Base-by-base conservation (phyloP, 805 yeast genomes). In the Candida arabinofermentans region DNA sequence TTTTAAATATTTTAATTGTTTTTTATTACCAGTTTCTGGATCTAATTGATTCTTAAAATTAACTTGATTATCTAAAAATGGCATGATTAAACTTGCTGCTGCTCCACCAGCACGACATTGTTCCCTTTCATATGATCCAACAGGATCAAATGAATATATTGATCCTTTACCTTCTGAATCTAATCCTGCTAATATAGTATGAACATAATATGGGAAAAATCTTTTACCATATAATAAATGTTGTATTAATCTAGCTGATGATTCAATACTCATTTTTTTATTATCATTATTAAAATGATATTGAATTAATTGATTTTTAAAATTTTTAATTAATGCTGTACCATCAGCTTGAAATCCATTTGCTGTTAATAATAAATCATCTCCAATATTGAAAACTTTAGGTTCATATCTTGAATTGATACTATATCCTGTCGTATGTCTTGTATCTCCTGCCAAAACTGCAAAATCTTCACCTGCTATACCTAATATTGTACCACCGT, bases 81-180 rank as follows among this genome's bases (percentile, higher is more conserved):
- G 99, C 95, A 90, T 89, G 52, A 93, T 89, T 67, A 93, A 76
- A 49, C 89, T 79, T 1, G 97, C 93, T 23, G 98, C 98, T 12
- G 97, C 93, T 33, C 99, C 99, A 50, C 96, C 97, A 2, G 98
- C 98, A 59, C 97, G 79, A 67, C 96, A 88, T 61, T 90, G 96
- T 64, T 90, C 97, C 57, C 96, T 80, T 67, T 93, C 98, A 62
- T 93, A 93, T 2, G 96, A 88, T 3, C 99, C 99, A 43, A 93
- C 96, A 1, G 98, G 98, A 62, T 93, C 99, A 63, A 87, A 93
- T 12, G 98, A 90, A 64, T 86, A 93, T 27, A 93, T 87, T 2
- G 96, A 88, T 30, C 99, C 99, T 55, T 83, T 83, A 10, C 99
- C 99, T 43, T 83, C 81, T 40, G 79, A 84, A 59, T 89, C 97